Evolutionary conservation across 2,329 filamentous ascomycete genomes (phyloP), one percentile per base, ranked within the genome.

Genomic region (Neofusicoccum laricinum): DNA sequence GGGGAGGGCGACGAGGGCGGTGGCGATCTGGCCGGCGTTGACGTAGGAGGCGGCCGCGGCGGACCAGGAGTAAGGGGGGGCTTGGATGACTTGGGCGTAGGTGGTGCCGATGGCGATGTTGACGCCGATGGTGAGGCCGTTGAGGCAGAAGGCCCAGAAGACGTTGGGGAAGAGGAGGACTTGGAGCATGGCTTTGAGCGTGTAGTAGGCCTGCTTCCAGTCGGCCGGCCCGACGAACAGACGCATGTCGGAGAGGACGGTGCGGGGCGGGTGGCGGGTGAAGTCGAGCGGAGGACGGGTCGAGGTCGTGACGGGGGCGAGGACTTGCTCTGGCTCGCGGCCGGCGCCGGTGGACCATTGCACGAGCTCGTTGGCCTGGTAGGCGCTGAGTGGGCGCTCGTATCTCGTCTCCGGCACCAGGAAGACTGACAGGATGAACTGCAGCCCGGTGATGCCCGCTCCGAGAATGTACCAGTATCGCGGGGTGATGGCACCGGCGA

Each of bases 351-450:
- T 53, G 1, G 67, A 61, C 17, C 66, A 69, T 43, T 70, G 68
- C 6, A 69, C 69, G 32, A 40, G 21, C 15, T 53, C 50, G 14
- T 53, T 53, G n/a, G 30, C 57, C 38, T 49, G 57, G 57, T 78
- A 81, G 0, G 79, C 73, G 1, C 69, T 67, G 0, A 77, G 66
- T 1, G 75, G 69, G 0, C 79, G 75, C 36, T 75, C 66, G 62
- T 82, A 82, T 57, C 78, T 77, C 1, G 78, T 80, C 69, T 82
- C 80, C 0, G 79, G 79, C 0, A 81, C 71, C 38, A 78, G 75
- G 65, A 80, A 72, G 12, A 80, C 66, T 1, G 76, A 75, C 1
- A 77, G 55, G 14, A 81, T 15, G 2, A 78, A 71, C 4, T 75
- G 72, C 0, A 73, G 65, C 3, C 70, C 78, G 1, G 71, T 67